Evolutionary conservation across 1,139 yeast genomes (phyloP), one percentile per base, ranked within the genome.

Genomic region (Pichia sp.): DNA sequence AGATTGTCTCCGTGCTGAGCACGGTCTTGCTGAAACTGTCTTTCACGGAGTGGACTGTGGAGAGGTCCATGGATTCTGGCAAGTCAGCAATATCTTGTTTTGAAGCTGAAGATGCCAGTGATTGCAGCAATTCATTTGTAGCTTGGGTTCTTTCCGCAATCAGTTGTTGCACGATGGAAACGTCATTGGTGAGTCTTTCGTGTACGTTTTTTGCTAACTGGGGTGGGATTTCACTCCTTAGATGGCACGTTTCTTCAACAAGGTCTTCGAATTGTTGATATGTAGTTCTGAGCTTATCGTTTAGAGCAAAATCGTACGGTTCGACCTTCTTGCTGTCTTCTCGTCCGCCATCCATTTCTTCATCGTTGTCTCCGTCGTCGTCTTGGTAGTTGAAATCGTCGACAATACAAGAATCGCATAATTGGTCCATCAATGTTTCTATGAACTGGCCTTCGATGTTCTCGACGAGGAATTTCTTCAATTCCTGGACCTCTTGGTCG

Each of bases 281-380:
- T 34, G 77, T 59, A 42, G 71, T 70, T 42, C 88, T 67, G 31
- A 84, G 72, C 46, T 70, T 62, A 48, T 76, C 77, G 58, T 83
- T 81, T 49, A 82, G 61, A 11, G 73, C 77, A 38, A 76, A 66
- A 59, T 84, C 87, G 62, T 82, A 83, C 0, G 87, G 85, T 58
- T 81, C 89, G 15, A 77, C 72, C 52, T 69, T 73, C 44, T 52
- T 55, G 31, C 54, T 28, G 17, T 52, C 57, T 33, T 55, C 27
- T 10, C 11, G 8, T 18, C 10, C 51, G n/a, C n/a, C n/a, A 43
- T 35, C 61, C 52, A 52, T 51, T 40, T 48, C 46, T 15, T 37
- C 47, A 22, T 51, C 35, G 14, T 49, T 42, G 10, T 48, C 50
- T 6, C 12, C 34, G 11, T 21, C 39, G 11, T 21, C 39, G 11